Base-by-base conservation (phyloP, 192 early-diverging fungal genomes). In the Coemansia sp. region DNA sequence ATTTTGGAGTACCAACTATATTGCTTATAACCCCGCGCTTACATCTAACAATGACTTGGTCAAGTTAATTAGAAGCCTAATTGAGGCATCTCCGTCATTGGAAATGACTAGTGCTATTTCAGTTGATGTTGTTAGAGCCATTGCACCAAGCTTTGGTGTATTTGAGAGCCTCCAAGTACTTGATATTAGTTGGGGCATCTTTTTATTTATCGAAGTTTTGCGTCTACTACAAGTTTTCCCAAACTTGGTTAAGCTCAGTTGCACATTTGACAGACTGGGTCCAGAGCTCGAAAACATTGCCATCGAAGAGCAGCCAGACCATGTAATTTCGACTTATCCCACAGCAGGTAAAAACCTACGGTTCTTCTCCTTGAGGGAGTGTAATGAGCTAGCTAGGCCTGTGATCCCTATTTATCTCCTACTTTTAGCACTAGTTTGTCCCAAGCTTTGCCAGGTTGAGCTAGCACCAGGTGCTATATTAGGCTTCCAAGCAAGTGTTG, bases 1-100 rank as follows among this genome's bases (percentile, higher is more conserved):
- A 13, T 89, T 88, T 70, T 96, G 94, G 94, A 96, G 94, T 2
- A 93, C 92, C 2, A 1, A 4, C 67, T 98, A 98, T 10, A 88
- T 87, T 64, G 88, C 87, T 4, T 86, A 86, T 55, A 95, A 99
- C 9, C 97, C 93, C 0, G 97, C 97, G 0, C 42, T 45, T 45
- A 62, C 92, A 87, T 45, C 83, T 85, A 23, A 98, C 87, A 3
- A 95, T 95, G 13, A 88, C 86, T 72, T 99, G 97, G 1, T 98
- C 88, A 75, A 97, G 93, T 81, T 97, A 97, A 62, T 95, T 92
- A 10, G 95, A 91, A 75, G 2, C n/a, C n/a, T 50, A 23, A n/a
- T 24, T 8, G 23, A 23, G 4, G 8, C 9, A 11, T 21, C 46
- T 13, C 46, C 24, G 21, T 24, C 20, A 10, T 34, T 34, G 16